phyloP scores from a whole-genome alignment of 2,329 filamentous ascomycete genomes.

The Neurospora sp. region DNA sequence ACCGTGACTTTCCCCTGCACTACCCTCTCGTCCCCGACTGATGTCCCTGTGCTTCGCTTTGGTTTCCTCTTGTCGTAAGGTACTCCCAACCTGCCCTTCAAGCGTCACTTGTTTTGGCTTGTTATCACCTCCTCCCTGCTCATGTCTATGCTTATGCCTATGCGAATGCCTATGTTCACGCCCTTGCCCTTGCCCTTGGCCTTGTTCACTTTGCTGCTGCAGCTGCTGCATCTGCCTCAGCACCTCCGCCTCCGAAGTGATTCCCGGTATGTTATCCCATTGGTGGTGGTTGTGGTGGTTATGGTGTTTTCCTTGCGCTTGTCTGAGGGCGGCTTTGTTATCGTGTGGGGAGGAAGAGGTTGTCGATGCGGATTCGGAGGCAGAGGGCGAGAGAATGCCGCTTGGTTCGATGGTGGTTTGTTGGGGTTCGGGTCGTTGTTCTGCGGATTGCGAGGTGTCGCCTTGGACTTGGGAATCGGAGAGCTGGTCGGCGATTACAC shows the following conservation, averaged over 20 bases:
- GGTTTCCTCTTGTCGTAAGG: background rate
- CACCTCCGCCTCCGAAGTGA: background rate
- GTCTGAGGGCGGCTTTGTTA: background rate
- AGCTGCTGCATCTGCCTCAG: background rate
- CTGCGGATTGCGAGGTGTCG: background rate
- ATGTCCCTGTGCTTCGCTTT: background rate
- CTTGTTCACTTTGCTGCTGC: background rate
- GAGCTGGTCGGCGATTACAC: background rate
- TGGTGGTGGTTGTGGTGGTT: background rate
- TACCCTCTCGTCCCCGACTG: background rate
- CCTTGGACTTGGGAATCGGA: background rate
- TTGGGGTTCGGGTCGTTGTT: background rate
- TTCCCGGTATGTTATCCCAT: background rate
- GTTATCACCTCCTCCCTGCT: background rate
- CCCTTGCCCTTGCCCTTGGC: background rate
- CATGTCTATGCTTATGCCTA: too few species aligned
- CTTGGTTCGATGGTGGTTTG: background rate
- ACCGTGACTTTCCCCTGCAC: background rate
- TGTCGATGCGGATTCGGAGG: background rate
- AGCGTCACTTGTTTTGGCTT: background rate
- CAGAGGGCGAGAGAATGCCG: background rate
- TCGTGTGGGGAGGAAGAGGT: background rate
- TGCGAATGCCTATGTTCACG: too few species aligned
- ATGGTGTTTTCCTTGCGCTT: background rate
- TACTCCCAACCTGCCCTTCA: background rate